phyloP scores from a whole-genome alignment of 441 rosid genomes.

The Geranium incanum region DNA sequence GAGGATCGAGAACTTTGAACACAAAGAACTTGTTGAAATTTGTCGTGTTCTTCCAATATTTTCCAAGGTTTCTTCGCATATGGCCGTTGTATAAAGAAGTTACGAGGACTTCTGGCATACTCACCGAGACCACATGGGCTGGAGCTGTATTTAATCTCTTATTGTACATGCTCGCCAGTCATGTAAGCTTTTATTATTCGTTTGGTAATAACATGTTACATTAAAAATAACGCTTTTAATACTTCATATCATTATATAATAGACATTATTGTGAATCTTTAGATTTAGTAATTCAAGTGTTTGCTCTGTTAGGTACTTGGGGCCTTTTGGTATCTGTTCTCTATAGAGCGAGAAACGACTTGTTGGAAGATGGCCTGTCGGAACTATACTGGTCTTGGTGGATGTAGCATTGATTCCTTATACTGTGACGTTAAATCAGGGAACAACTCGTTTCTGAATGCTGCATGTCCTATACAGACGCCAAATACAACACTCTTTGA shows the following conservation, averaged over 20 bases:
- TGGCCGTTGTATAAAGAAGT: slow-evolving; percentile 47
- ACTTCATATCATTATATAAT: slow-evolving; percentile 13
- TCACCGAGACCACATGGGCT: slow-evolving; percentile 76
- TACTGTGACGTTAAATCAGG: slow-evolving; percentile 32
- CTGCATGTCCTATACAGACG: slow-evolving; percentile 36
- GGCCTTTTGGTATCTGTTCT: slow-evolving; percentile 71
- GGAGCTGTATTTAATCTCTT: slow-evolving; percentile 76
- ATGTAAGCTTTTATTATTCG: slow-evolving; percentile 37
- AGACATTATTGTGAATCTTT: slow-evolving; percentile 22
- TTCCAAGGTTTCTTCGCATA: slow-evolving; percentile 54
- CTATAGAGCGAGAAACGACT: slow-evolving; percentile 50
- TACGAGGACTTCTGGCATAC: slow-evolving; percentile 60
- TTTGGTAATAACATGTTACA: neutral
- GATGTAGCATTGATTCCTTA: slow-evolving; percentile 25
- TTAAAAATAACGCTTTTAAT: neutral
- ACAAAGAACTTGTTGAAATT: slow-evolving; percentile 36
- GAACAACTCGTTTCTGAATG: slow-evolving; percentile 1
- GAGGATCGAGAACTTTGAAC: slow-evolving; percentile 32
- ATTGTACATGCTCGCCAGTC: slow-evolving; percentile 84
- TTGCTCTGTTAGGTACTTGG: slow-evolving; percentile 48
- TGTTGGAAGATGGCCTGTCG: slow-evolving; percentile 47
- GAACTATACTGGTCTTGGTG: slow-evolving; percentile 30
- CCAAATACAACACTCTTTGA: slow-evolving; percentile 36
- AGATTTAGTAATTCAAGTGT: neutral
- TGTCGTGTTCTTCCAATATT: slow-evolving; percentile 48